Evolutionary conservation across 1,284 basidiomycete species (phyloP).

Genomic region (Porphyrellus sp.): DNA sequence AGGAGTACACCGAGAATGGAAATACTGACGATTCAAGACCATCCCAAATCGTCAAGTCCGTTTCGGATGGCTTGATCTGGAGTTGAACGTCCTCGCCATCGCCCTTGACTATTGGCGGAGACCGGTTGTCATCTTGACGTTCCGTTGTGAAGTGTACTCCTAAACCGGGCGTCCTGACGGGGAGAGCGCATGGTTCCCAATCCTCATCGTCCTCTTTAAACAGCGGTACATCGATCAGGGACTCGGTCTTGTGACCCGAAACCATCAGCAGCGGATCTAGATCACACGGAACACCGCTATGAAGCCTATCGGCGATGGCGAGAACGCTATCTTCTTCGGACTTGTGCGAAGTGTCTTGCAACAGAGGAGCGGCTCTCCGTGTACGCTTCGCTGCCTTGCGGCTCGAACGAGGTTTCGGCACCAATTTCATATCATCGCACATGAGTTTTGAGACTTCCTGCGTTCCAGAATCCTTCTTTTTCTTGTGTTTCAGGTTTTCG

Average conservation of each 20-base stretch:
- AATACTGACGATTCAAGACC: slow-evolving; percentile 19
- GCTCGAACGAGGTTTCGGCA: background rate
- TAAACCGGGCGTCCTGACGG: background rate
- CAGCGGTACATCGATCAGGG: background rate
- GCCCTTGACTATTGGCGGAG: background rate
- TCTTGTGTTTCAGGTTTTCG: slow-evolving; percentile 7
- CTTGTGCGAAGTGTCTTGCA: slow-evolving; percentile 1
- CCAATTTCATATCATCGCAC: background rate
- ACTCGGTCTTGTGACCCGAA: background rate
- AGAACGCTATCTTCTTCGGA: background rate
- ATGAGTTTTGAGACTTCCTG: background rate
- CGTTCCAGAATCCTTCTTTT: background rate
- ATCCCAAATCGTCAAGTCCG: slow-evolving; percentile 29
- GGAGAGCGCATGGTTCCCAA: background rate
- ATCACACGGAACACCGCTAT: slow-evolving; percentile 3
- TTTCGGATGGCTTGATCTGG: slow-evolving; percentile 10
- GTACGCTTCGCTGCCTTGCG: background rate
- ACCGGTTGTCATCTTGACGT: background rate
- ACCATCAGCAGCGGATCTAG: background rate
- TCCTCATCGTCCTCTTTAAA: background rate
- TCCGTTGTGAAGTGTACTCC: background rate
- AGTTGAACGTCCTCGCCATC: slow-evolving; percentile 17
- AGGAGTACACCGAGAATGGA: background rate
- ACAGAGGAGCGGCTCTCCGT: background rate
- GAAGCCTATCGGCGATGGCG: slow-evolving; percentile 1